Evolutionary conservation across 2,329 filamentous ascomycete species (phyloP), one percentile per base, ranked within the genome.

Genomic region (Diaporthe aspalathi): DNA sequence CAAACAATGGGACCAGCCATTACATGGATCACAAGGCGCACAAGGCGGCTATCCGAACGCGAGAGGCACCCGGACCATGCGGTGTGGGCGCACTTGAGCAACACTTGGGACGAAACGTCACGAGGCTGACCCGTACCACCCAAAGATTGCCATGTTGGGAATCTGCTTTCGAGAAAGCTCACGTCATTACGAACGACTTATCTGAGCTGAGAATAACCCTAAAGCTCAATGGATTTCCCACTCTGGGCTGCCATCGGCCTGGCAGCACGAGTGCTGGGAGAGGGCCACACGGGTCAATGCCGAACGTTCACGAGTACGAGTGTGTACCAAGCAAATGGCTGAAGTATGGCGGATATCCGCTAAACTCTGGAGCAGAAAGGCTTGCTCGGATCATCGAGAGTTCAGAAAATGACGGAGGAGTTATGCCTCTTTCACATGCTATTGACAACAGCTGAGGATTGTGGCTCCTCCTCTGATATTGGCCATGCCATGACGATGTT

Each of bases 41-140:
- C 8, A 3, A 2, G 57, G 4, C 20, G 57, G 24, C 27, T 29
- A 45, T 17, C 43, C 27, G 57, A 32, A 16, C 4, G 1, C 3
- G 17, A 35, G 14, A 22, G 38, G 57, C 7, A n/a, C n/a, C n/a
- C 7, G 43, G 45, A 20, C n/a, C n/a, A 38, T 3, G n/a, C 24
- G n/a, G 12, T 5, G 60, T 4, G 20, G 8, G 2, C n/a, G 20
- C 27, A 17, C n/a, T n/a, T n/a, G n/a, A 27, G 32, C n/a, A 35
- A 9, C 60, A 65, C 20, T 50, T 50, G 29, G 29, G 60, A 65
- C 4, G 60, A 65, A 65, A 65, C 60, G 45, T 65, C 60, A 65
- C 16, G 20, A 50, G 60, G 29, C 45, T 50, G 45, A 50, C 8
- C 29, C n/a, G 5, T n/a, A 12, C 16, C 2, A 17, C 29, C 29